A percentile compares a stretch with the other conserved stretches of the same genome.
phyloP scores from a whole-genome alignment of 805 yeast genomes.

The Nadsonia fulvescens region DNA sequence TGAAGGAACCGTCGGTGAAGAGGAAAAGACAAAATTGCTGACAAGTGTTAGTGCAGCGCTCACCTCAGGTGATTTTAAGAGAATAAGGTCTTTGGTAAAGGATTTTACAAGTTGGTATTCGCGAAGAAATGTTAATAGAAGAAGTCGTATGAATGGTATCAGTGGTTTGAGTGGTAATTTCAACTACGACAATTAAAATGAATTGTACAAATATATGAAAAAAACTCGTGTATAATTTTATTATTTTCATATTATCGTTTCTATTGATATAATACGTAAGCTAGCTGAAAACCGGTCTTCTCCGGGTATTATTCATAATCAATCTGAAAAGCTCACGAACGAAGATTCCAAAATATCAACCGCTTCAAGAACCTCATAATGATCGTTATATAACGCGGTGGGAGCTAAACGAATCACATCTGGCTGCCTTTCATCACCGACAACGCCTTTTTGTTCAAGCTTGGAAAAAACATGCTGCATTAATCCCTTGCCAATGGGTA shows the following conservation, averaged over 20 bases:
- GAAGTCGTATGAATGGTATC: constrained; percentile 4
- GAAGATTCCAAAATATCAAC: constrained; percentile 28
- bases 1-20: constrained; percentile 38
- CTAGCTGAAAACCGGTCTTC: no score
- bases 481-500: constrained; percentile 27
- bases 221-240: no score
- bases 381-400: constrained; percentile 63
- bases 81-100: constrained; percentile 50
- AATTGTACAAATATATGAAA: no score
- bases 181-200: no score
- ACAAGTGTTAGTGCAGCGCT: constrained; percentile 12
- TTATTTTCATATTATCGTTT: no score
- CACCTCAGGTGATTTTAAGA: constrained; percentile 49
- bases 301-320: no score
- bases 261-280: no score
- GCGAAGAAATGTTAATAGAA: constrained; percentile 42
- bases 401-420: constrained; percentile 86
- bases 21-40: constrained; percentile 50
- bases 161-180: no score
- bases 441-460: constrained; percentile 38
- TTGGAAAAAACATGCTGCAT: constrained; percentile 44
- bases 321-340: constrained; percentile 13
- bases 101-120: constrained; percentile 75
- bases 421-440: constrained; percentile 82
- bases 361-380: constrained; percentile 38